Base-by-base conservation (phyloP, 345 rosid species). In the Viola odorata region DNA sequence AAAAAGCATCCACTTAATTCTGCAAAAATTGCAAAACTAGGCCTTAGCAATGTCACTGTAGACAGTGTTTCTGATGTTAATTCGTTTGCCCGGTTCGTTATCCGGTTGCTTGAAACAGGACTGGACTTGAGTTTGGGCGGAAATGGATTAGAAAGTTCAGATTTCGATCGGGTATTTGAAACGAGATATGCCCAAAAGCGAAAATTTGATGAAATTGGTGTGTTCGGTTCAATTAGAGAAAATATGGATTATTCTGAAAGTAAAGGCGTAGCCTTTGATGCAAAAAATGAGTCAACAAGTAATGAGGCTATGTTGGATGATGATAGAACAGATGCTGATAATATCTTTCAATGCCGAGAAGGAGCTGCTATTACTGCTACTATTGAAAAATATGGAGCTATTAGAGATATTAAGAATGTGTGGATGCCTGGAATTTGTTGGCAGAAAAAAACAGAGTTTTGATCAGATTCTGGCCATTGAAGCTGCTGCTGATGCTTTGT, bases 1-100 rank as follows among this genome's bases (percentile, higher is more conserved):
- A 61, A 15, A 89, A 82, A 11, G n/a, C 92, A 91, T 73, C 91
- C 89, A 0, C 86, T 91, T 64, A 91, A 91, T 73, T 85, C 92
- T 49, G 63, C 87, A 48, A 75, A 89, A 45, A 87, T 91, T 59
- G 90, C 85, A 40, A 91, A 62, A 62, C 58, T 87, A 52, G 98
- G 96, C 55, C 83, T 91, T 72, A 75, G 62, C 65, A 85, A 89
- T 65, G 76, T 88, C 47, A 59, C 53, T 57, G 66, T 85, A 4
- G 73, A 72, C 32, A 72, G 82, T 5, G 92, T 87, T 68, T 81
- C 72, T 50, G 95, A 89, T 55, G 88, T 85, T 36, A 79, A 80
- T 58, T 70, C 54, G 45, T 79, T 77, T 41, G 92, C 88, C 45
- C 72, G 67, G 76, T 82, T 85, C 58, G 65, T 63, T 23, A 81